Evolutionary conservation across 2,329 filamentous ascomycete genomes (phyloP), one percentile per base, ranked within the genome.

Genomic region (Sclerotinia sclerotiorum): DNA sequence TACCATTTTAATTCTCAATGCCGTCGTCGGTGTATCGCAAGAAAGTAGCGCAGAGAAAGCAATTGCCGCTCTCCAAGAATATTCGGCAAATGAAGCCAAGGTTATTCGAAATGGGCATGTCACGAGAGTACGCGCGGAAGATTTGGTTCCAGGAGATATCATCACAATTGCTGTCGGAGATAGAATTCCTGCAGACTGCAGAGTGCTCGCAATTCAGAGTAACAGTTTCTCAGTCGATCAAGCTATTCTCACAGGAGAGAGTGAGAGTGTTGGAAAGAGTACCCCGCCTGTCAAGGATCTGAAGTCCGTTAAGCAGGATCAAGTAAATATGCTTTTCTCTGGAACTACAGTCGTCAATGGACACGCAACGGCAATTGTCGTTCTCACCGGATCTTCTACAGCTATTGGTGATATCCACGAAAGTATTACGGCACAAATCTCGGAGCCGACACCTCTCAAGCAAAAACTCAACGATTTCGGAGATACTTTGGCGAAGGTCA

Each of bases 391-490:
- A 73, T 86, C 89, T 60, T 91, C 88, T 76, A 99, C 95, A 35
- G 95, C 95, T 49, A 99, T 99, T 80, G 95, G 95, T 75, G 95
- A 97, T 79, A 99, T 99, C 72, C 95, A 99, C 79, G 95, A 98
- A 81, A 98, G 94, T 83, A 99, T 99, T 78, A 94, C 93, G 8
- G 91, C 94, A 49, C 96, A 99, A 80, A 99, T 99, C 76, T 98
- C 94, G 29, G 94, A 97, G 79, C 95, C 95, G 0, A 99, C 95
- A 0, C 95, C 95, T 19, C 81, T 99, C 74, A 99, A 99, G 84
- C 93, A 99, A 84, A 99, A 99, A 84, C 86, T 99, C 71, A 97
- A 99, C 79, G 93, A 98, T 76, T 99, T 99, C 78, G 96, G 95
- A 72, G 95, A 99, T 81, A 90, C 87, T 78, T 84, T 99, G 71